These are phyloP conservation scores for Sarcodon sp. DNA, from an alignment of 768 basidiomycete genomes.

Conservation along the genomic window DNA sequence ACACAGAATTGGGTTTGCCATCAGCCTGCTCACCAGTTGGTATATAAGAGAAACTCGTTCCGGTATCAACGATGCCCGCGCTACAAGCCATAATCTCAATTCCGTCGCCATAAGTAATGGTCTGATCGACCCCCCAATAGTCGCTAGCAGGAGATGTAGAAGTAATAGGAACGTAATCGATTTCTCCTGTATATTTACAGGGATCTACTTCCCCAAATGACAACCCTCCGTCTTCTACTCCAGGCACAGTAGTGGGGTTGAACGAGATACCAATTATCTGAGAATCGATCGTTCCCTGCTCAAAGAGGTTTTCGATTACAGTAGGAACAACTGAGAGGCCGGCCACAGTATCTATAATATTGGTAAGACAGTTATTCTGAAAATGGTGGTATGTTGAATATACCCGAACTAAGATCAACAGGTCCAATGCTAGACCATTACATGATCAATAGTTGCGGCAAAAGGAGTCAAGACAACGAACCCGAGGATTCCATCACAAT, in stretches of 20 bases:
- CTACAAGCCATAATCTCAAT: neutral
- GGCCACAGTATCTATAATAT: constrained; percentile 23
- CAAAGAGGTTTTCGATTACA: constrained; percentile 20
- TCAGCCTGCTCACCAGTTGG: constrained; percentile 24
- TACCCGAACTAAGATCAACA: constrained; percentile 27
- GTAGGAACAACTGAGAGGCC: constrained; percentile 22
- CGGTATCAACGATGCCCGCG: constrained; percentile 16
- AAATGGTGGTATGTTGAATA: too few relatives aligned
- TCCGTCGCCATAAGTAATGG: constrained; percentile 18
- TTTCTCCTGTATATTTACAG: constrained; percentile 1
- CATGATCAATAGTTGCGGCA: too few relatives aligned
- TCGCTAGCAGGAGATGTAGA: constrained; percentile 8
- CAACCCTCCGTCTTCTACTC: constrained; percentile 10
- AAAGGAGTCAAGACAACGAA: too few relatives aligned
- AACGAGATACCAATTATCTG: constrained; percentile 21
- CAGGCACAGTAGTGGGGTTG: constrained; percentile 7
- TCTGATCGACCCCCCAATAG: constrained; percentile 39
- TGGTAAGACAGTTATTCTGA: too few relatives aligned
- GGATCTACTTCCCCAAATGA: constrained; percentile 8
- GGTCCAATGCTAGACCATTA: constrained; percentile 27
- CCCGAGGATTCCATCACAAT: constrained; percentile 38
- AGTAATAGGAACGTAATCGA: constrained; percentile 10
- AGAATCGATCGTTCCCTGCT: constrained; percentile 15
- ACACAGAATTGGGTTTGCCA: constrained; percentile 40
- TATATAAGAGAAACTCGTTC: constrained; percentile 14